Evolutionary conservation across 352 stramenopile genomes (phyloP).

Genomic region (Globisporangium irregulare): DNA sequence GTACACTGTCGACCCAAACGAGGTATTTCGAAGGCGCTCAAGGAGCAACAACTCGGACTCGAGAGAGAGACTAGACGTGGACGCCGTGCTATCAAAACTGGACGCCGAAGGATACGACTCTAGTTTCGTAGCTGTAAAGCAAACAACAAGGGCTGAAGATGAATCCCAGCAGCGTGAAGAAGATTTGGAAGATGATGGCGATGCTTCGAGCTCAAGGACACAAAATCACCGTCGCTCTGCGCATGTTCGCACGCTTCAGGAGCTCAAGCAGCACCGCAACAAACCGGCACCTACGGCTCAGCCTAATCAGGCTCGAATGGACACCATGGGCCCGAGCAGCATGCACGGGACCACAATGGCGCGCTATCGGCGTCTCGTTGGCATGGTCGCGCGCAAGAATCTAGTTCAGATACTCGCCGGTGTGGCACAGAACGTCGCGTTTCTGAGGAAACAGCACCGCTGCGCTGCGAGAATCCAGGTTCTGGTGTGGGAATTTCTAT

Average conservation of each 20-base stretch:
- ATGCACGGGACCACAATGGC: slow-evolving; percentile 4
- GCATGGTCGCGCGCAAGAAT: neutral
- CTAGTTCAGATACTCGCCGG: neutral
- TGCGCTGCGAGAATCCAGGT: neutral
- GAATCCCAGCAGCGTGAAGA: neutral
- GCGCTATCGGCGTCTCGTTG: slow-evolving; percentile 1
- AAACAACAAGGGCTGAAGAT: neutral
- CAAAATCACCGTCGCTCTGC: neutral
- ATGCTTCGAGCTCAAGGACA: neutral
- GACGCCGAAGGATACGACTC: neutral
- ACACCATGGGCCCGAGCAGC: neutral
- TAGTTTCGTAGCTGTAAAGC: neutral
- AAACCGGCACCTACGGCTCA: neutral
- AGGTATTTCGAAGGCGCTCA: neutral
- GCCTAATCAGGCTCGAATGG: neutral
- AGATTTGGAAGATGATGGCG: neutral
- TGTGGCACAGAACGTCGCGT: neutral
- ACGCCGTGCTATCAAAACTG: neutral
- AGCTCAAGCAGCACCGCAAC: neutral
- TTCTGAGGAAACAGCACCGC: neutral
- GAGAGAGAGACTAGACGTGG: neutral
- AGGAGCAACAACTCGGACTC: neutral
- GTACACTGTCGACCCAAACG: neutral
- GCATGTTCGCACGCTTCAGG: slow-evolving; percentile 2
- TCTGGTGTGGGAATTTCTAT: neutral